Evolutionary conservation across 345 rosid species (phyloP).

Genomic region (Brassica carinata): DNA sequence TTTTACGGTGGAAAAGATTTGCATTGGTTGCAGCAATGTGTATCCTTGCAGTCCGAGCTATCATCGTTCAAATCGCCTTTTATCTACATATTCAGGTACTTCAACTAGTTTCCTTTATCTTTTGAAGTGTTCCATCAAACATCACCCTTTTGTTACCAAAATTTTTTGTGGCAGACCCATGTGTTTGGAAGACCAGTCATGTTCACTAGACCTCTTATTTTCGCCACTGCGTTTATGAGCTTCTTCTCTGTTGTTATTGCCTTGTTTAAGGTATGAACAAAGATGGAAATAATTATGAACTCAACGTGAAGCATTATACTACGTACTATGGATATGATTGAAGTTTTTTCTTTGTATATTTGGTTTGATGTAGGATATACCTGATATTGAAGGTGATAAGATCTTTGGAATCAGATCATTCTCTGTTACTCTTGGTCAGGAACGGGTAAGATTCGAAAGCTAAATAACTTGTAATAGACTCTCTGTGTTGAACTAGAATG

Average conservation of each 20-base stretch:
- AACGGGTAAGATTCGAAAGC: conserved; percentile 50
- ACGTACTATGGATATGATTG: background rate
- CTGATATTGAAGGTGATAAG: conserved; percentile 96
- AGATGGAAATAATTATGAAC: background rate
- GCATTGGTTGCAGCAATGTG: conserved; percentile 95
- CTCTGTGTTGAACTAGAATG: background rate
- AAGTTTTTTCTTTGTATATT: background rate
- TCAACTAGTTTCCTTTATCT: conserved; percentile 7
- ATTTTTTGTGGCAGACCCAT: conserved; percentile 57
- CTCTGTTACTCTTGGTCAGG: conserved; percentile 80
- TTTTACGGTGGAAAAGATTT: conserved; percentile 91
- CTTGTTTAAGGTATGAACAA: conserved; percentile 72
- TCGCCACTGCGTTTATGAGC: conserved; percentile 96
- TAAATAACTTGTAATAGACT: background rate
- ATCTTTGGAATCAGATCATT: conserved; percentile 81
- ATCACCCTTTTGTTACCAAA: background rate
- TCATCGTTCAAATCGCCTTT: conserved; percentile 89
- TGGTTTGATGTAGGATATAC: conserved; percentile 67
- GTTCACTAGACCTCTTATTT: conserved; percentile 75
- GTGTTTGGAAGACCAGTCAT: conserved; percentile 66
- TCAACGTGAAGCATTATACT: background rate
- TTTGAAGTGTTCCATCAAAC: background rate
- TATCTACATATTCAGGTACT: conserved; percentile 87
- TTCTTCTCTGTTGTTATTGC: conserved; percentile 96
- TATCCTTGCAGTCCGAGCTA: conserved; percentile 91